Evolutionary conservation across 495 filamentous ascomycete genomes (phyloP).

Genomic region (Penicillium silybi): DNA sequence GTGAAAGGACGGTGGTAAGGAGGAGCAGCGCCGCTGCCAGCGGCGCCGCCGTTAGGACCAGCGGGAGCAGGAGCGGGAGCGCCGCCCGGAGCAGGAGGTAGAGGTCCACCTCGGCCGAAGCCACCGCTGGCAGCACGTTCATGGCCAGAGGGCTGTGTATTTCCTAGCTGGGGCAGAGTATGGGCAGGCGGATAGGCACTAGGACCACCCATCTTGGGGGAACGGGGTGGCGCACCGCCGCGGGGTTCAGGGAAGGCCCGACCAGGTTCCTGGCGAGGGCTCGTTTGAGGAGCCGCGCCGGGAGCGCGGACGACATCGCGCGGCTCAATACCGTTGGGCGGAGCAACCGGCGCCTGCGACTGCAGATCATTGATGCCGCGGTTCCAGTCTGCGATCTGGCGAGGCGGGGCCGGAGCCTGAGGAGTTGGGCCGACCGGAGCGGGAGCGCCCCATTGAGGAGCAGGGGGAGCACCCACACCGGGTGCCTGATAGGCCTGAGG

Average conservation of each 20-base stretch:
- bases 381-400: conserved; percentile 63
- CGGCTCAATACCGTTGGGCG: conserved; percentile 72
- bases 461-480: conserved; percentile 66
- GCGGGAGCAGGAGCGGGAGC: conserved; percentile 47
- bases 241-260: conserved; percentile 73
- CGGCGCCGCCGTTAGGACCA: conserved; percentile 52
- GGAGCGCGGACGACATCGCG: conserved; percentile 64
- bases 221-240: conserved; percentile 51
- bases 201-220: conserved; percentile 59
- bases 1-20: conserved; percentile 63
- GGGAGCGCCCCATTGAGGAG: conserved; percentile 80
- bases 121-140: conserved; percentile 57
- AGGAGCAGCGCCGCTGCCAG: conserved; percentile 42
- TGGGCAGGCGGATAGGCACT: conserved; percentile 59
- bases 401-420: conserved; percentile 60
- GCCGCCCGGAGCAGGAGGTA: conserved; percentile 42
- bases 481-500: conserved; percentile 77
- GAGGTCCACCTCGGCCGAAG: conserved; percentile 32
- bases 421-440: conserved; percentile 60
- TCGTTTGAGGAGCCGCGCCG: conserved; percentile 61
- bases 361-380: conserved; percentile 71
- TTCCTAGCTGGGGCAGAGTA: conserved; percentile 58
- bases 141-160: conserved; percentile 47
- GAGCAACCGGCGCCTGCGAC: conserved; percentile 62
- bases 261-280: conserved; percentile 65